Percentiles rank a stretch among this genome's conserved stretches.
phyloP scores from a whole-genome alignment of 768 basidiomycete genomes.

The Boletus pseudo-olivaceus region DNA sequence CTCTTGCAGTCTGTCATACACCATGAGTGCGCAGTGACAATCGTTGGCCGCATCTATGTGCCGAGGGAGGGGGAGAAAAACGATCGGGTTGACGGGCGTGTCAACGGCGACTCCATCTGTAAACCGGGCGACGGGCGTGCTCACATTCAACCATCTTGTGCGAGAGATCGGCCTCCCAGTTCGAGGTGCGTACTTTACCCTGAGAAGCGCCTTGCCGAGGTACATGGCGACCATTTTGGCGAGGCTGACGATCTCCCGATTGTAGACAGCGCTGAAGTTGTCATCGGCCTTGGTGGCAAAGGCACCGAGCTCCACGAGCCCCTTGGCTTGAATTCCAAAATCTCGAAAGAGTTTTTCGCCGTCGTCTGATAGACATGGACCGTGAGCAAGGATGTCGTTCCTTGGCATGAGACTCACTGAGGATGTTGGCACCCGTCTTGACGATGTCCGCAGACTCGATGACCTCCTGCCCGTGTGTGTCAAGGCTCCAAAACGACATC shows the following conservation, averaged over 20 bases:
- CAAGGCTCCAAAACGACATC: not conserved
- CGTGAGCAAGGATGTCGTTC: not conserved
- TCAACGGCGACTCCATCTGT: not conserved
- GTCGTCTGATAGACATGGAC: conserved; percentile 34
- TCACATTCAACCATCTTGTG: conserved; percentile 39
- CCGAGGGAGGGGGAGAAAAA: not conserved
- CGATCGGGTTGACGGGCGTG: not conserved
- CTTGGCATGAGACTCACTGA: conserved; percentile 32
- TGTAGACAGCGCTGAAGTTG: conserved; percentile 31
- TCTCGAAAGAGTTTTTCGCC: conserved; percentile 47
- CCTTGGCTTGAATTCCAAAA: conserved; percentile 39
- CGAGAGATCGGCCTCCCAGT: conserved; percentile 43
- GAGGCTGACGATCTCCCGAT: conserved; percentile 41
- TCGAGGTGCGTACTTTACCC: conserved; percentile 42
- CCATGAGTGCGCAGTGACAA: conserved; percentile 43
- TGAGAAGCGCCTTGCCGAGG: conserved; percentile 36
- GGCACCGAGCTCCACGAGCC: conserved; percentile 45
- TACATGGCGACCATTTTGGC: conserved; percentile 43
- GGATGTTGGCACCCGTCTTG: conserved; percentile 49
- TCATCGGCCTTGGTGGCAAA: conserved; percentile 41
- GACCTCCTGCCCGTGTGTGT: conserved; percentile 34
- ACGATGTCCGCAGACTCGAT: conserved; percentile 38
- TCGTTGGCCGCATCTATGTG: conserved; percentile 50
- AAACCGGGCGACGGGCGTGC: not conserved
- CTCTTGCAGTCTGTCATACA: conserved; percentile 37